Base-by-base conservation (phyloP, 1,139 yeast genomes). In the Suhomyces maxii region DNA sequence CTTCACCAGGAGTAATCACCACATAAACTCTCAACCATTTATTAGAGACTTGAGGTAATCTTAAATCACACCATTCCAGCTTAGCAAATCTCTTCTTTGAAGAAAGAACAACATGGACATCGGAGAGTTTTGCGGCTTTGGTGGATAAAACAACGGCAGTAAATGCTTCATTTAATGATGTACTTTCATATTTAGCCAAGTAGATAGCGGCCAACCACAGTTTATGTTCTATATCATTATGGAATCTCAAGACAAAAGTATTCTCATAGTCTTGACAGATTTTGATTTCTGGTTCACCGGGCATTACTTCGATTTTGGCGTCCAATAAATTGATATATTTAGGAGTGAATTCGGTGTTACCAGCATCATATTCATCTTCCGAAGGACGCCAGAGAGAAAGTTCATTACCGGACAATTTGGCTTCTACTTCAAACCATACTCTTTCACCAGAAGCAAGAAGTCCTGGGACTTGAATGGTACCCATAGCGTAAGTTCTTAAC, bases 111-210 rank as follows among this genome's bases (percentile, higher is more conserved):
- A 80, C 76, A 53, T 79, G 79, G 41, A 79, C 71, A 56, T 80
- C 85, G n/a, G 77, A 69, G 51, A 80, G 69, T 49, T 71, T 65
- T 6, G 80, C 67, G 1, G 82, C 84, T 53, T 77, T 78, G n/a
- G 76, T 61, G n/a, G 82, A 76, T 39, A 80, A 63, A 31, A 79
- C 61, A 9, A 79, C 83, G 11, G 84, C 85, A 1, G 84, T 79
- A 56, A 72, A 80, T 11, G 82, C 75, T 61, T 80, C 83, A 59
- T 77, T 80, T 48, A 80, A 65, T 42, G 79, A 76, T 32, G 69
- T 67, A 54, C 68, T 71, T 59, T 80, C 85, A 55, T 68, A 79
- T 52, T 76, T 77, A 33, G 81, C 63, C 46, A 80, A 62, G 45
- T 73, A 61, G 35, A 80, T 59, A 7, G 79, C 75, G 1, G 80